Evolutionary conservation across 352 stramenopile species (phyloP).

Genomic region (Phytophthora idaei): DNA sequence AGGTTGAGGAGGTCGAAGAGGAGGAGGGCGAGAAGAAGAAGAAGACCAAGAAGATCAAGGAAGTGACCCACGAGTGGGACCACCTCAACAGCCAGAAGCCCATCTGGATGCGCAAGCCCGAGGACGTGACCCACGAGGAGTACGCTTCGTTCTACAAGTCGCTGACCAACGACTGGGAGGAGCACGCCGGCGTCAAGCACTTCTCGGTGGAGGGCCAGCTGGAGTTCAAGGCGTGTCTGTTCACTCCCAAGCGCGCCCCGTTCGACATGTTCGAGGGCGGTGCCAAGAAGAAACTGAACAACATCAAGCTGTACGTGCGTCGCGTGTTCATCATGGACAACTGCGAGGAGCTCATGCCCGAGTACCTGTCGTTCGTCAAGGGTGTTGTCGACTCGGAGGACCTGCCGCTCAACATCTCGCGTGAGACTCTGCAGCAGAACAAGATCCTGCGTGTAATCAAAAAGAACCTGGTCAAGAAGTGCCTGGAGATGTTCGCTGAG

Average conservation of each 20-base stretch:
- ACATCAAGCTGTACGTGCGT: conserved; percentile 99
- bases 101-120: conserved; percentile 99
- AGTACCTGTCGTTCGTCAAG: conserved; percentile 99
- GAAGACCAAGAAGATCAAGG: conserved; percentile 97
- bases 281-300: conserved; percentile 99
- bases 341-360: conserved; percentile 99
- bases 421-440: conserved; percentile 99
- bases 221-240: conserved; percentile 99
- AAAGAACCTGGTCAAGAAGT: conserved; percentile 99
- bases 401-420: conserved; percentile 99
- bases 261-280: conserved; percentile 99
- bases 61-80: conserved; percentile 99
- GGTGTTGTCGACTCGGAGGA: conserved; percentile 99
- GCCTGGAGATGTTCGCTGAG: conserved; percentile 99
- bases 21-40: conserved; percentile 98
- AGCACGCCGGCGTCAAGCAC: conserved; percentile 98
- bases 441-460: conserved; percentile 99
- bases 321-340: conserved; percentile 99
- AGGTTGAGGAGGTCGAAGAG: conserved; percentile 96
- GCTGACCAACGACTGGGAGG: conserved; percentile 99
- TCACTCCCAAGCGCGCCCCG: conserved; percentile 97
- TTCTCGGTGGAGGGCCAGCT: conserved; percentile 99
- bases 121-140: conserved; percentile 99
- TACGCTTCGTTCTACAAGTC: conserved; percentile 99
- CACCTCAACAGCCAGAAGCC: conserved; percentile 99